Percentiles rank a stretch among this genome's conserved stretches.
Conservation (phyloP, 2,329 filamentous ascomycete genomes). For the Myriosclerotinia curreyana region DNA sequence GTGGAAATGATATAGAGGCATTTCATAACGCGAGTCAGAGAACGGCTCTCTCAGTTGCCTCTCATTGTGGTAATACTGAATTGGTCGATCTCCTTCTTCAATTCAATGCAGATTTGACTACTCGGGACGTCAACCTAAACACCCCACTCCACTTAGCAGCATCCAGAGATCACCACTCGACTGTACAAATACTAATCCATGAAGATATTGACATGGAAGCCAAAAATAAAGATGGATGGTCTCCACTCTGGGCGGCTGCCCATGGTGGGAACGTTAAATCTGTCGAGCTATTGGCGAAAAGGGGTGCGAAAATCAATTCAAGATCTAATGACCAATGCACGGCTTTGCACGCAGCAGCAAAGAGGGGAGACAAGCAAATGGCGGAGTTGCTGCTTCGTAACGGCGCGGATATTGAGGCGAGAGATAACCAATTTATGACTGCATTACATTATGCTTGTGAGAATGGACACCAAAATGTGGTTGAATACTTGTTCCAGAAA, state of each 20-base stretch:
- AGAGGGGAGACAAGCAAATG: constrained; percentile 20
- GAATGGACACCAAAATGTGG: constrained; percentile 3
- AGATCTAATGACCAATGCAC: constrained; percentile 22
- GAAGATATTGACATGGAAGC: constrained; percentile 18
- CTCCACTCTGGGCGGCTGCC: constrained; percentile 22
- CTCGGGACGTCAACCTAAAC: neutral
- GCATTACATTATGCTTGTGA: constrained; percentile 22
- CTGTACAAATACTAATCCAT: constrained; percentile 4
- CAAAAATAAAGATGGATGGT: constrained; percentile 9
- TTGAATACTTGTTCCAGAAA: constrained; percentile 19
- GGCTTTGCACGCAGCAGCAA: constrained; percentile 21
- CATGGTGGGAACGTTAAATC: constrained; percentile 19
- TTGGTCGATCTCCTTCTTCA: constrained; percentile 6
- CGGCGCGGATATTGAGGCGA: constrained; percentile 19
- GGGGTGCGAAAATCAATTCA: constrained; percentile 21
- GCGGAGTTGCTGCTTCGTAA: constrained; percentile 19
- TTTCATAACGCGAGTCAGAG: neutral
- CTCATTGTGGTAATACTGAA: constrained; percentile 4
- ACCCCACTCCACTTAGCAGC: constrained; percentile 14
- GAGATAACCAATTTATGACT: constrained; percentile 22
- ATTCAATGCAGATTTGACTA: neutral
- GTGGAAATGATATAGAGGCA: neutral
- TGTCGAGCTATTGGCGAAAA: constrained; percentile 21
- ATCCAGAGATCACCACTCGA: constrained; percentile 2
- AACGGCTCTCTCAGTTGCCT: constrained; percentile 15